Base-by-base conservation (phyloP, 2,329 filamentous ascomycete genomes). In the Zasmidium angulare region DNA sequence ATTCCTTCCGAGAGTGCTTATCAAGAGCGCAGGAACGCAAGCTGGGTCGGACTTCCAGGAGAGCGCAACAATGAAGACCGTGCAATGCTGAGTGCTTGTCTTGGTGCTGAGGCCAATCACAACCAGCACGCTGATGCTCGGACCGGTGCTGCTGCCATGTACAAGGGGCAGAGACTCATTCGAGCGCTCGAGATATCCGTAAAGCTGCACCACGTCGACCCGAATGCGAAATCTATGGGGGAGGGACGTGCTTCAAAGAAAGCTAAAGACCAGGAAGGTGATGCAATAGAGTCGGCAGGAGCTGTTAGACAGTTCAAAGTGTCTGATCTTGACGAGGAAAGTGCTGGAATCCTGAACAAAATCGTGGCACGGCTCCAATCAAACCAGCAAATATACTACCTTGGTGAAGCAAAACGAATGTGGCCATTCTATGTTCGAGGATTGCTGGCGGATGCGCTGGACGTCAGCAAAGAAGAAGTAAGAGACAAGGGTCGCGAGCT, bases 341-440 rank as follows among this genome's bases (percentile, higher is more conserved):
- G 48, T 23, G 49, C 29, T 2, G 24, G 43, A 19, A 59, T 62
- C 2, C 17, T 62, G 21, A 24, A 31, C 19, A 43, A 53, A 19
- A 55, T 62, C 21, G 53, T 52, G 10, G 31, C 20, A 7, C 49
- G 53, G 9, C 53, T 48, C 48, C 24, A 47, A 4, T 52, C 56
- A 1, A 46, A 53, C 17, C 26, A 46, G 43, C 59, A 58, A 20
- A 24, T 58, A 1, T 6, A 22, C 2, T 51, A 51, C 29, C 51
- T 62, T 1, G 48, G 36, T 22, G 36, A 52, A 14, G 43, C 60
- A 20, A 26, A 56, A 29, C 14, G 7, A 21, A 46, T 62, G 9
- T 62, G 60, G 56, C 56, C 56, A 4, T 53, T 40, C 29, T 59
- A 53, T 17, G 23, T 59, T 19, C 36, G 22, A 11, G 60, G 60